A percentile compares a stretch with the other conserved stretches of the same genome.
These are phyloP conservation scores for Onygenales sp. DNA, from an alignment of 2,329 filamentous ascomycete species.

Conservation along the genomic window DNA sequence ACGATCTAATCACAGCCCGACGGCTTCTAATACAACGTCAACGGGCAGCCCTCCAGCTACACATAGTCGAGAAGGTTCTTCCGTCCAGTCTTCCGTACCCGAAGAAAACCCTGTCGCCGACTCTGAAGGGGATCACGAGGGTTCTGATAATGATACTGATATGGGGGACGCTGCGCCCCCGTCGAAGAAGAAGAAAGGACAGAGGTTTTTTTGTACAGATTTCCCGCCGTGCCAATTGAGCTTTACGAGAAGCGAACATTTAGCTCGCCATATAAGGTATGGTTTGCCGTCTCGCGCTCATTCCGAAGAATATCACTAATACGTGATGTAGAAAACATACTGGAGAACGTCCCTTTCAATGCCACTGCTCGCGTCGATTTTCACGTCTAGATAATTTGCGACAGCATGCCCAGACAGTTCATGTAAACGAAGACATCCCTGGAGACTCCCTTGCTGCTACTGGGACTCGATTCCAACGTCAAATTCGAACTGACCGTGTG, in stretches of 20 bases:
- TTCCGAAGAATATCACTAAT: neutral
- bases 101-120: constrained; percentile 69
- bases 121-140: constrained; percentile 56
- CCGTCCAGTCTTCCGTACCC: constrained; percentile 11
- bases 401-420: constrained; percentile 94
- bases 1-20: neutral
- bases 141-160: constrained; percentile 56
- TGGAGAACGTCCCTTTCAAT: constrained; percentile 91
- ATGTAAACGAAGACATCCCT: constrained; percentile 95
- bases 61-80: constrained; percentile 3
- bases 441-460: constrained; percentile 86
- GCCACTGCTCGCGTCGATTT: constrained; percentile 87
- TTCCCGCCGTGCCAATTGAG: constrained; percentile 89
- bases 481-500: constrained; percentile 79
- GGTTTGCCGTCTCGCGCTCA: constrained; percentile 14
- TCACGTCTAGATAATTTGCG: constrained; percentile 89
- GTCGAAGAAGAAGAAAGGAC: constrained; percentile 90
- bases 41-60: neutral
- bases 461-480: constrained; percentile 82
- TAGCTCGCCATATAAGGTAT: constrained; percentile 87
- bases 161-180: constrained; percentile 55
- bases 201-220: constrained; percentile 91
- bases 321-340: constrained; percentile 69
- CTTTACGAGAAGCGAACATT: constrained; percentile 91
- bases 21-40: neutral